phyloP scores from a whole-genome alignment of 2,329 filamentous ascomycete genomes.

The Penicillium expansum region DNA sequence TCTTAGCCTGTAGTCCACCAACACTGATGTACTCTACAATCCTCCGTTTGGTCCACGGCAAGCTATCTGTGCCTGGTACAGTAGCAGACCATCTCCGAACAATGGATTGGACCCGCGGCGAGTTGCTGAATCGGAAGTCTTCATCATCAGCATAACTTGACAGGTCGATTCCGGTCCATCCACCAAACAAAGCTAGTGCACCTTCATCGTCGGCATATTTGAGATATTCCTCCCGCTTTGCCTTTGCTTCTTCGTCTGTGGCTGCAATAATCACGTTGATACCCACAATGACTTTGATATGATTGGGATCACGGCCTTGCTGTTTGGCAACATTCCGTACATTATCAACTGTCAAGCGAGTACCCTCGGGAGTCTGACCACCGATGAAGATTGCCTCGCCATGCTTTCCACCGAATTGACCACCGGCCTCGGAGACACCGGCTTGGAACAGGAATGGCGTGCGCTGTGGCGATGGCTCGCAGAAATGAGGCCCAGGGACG shows the following conservation, averaged over 20 bases:
- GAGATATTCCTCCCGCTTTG: constrained; percentile 40
- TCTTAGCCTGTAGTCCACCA: constrained; percentile 7
- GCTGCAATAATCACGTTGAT: constrained; percentile 43
- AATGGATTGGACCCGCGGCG: constrained; percentile 30
- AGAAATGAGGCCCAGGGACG: constrained; percentile 37
- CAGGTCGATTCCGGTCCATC: constrained; percentile 39
- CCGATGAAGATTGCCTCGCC: constrained; percentile 44
- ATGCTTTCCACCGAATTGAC: constrained; percentile 40
- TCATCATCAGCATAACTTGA: constrained; percentile 34
- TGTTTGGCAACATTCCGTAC: constrained; percentile 35
- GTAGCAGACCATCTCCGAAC: constrained; percentile 37
- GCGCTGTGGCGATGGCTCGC: constrained; percentile 42
- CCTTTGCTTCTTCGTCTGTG: constrained; percentile 41
- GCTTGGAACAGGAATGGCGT: constrained; percentile 47
- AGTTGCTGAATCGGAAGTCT: constrained; percentile 39
- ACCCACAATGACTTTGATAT: constrained; percentile 26
- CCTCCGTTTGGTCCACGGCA: constrained; percentile 30
- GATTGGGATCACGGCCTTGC: constrained; percentile 34
- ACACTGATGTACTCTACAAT: constrained; percentile 27
- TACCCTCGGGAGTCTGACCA: constrained; percentile 38
- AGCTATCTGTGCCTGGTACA: constrained; percentile 31
- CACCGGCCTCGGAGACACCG: constrained; percentile 42
- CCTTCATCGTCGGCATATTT: constrained; percentile 43
- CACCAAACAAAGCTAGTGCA: constrained; percentile 42
- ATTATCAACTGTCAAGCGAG: constrained; percentile 36